These are phyloP conservation scores for Apiospora saccharicola DNA, from an alignment of 2,329 filamentous ascomycete species.

Conservation along the genomic window DNA sequence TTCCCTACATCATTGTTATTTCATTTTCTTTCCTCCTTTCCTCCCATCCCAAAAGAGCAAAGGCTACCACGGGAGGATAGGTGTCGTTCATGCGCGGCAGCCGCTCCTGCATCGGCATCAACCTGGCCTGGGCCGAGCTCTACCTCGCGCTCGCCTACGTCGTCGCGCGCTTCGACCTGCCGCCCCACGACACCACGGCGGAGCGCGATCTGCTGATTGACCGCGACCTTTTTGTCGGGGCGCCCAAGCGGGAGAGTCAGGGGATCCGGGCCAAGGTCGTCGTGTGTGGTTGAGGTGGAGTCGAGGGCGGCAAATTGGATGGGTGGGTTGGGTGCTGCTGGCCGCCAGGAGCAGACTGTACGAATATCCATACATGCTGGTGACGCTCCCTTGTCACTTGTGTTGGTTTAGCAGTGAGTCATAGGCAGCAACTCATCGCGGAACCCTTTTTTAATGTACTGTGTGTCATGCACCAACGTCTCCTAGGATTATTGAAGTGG, in stretches of 20 bases:
- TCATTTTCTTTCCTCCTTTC: background rate
- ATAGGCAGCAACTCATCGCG: background rate
- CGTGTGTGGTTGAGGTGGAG: background rate
- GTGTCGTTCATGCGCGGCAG: conserved; percentile 20
- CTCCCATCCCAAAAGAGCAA: background rate
- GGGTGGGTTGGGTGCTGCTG: background rate
- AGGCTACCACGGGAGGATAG: background rate
- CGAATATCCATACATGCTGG: no score
- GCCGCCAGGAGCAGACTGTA: no score
- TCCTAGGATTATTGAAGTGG: background rate
- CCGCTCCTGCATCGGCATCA: conserved; percentile 1
- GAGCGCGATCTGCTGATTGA: background rate
- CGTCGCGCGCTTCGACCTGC: background rate
- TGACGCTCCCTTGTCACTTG: background rate
- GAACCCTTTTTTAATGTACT: background rate
- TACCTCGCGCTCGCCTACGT: conserved; percentile 11
- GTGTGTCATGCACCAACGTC: background rate
- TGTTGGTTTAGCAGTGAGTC: background rate
- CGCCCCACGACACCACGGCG: background rate
- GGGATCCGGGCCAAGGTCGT: conserved; percentile 5
- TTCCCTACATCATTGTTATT: background rate
- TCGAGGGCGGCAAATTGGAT: no score
- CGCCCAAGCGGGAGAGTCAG: background rate
- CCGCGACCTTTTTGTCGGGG: background rate
- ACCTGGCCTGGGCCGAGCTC: conserved; percentile 21